Evolutionary conservation across 1,284 basidiomycete genomes (phyloP).

Genomic region (Fomitopsis pinicola): DNA sequence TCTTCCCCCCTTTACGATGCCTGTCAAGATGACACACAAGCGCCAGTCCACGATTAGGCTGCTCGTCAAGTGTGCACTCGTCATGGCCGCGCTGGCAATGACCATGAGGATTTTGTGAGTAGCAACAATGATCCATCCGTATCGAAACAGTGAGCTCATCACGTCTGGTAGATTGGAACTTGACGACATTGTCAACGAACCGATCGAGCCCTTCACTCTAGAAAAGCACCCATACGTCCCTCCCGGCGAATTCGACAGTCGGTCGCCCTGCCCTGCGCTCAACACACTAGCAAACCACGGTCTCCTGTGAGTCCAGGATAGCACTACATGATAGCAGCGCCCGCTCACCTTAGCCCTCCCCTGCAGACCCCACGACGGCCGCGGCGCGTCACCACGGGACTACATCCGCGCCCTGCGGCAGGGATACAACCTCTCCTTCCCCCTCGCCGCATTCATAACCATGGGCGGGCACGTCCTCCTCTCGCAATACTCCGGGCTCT

Average conservation of each 20-base stretch:
- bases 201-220: slow-evolving; percentile 13
- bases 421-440: slow-evolving; percentile 25
- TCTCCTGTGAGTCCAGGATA: slow-evolving; percentile 23
- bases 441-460: slow-evolving; percentile 24
- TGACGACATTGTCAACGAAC: neutral
- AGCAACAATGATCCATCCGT: neutral
- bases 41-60: neutral
- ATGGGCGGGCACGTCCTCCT: slow-evolving; percentile 23
- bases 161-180: neutral
- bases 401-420: slow-evolving; percentile 22
- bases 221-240: slow-evolving; percentile 18
- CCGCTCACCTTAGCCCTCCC: neutral
- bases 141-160: neutral
- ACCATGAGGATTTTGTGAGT: neutral
- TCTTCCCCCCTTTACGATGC: neutral
- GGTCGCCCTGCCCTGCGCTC: slow-evolving; percentile 48
- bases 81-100: neutral
- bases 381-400: slow-evolving; percentile 16
- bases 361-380: slow-evolving; percentile 23
- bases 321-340: neutral
- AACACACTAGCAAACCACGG: slow-evolving; percentile 46
- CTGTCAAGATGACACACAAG: neutral
- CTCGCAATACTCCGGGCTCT: slow-evolving; percentile 12
- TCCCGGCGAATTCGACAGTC: slow-evolving; percentile 13
- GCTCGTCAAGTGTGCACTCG: slow-evolving; percentile 1